phyloP scores from a whole-genome alignment of 257 asterid genomes.

The Scutellaria baicalensis region DNA sequence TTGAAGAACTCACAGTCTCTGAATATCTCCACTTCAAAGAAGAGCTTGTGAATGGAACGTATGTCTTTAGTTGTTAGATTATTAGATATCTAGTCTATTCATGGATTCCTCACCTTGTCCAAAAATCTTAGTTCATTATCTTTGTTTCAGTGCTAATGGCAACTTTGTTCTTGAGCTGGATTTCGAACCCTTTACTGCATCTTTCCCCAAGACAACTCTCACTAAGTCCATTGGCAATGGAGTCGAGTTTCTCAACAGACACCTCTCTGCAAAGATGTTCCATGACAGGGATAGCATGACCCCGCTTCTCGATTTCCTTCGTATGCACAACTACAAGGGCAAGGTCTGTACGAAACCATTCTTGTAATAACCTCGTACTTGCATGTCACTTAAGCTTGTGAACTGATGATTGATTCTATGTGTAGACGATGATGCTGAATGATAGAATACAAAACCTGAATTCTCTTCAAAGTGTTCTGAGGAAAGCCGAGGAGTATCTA shows the following conservation, averaged over 20 bases:
- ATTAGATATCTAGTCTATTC: background rate
- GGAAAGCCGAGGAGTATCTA: conserved; percentile 93
- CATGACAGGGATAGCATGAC: conserved; percentile 92
- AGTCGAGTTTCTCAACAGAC: conserved; percentile 93
- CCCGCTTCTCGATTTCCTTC: conserved; percentile 87
- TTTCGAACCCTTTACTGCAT: conserved; percentile 85
- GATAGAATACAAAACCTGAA: conserved; percentile 55
- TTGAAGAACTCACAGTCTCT: conserved; percentile 80
- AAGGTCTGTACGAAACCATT: conserved; percentile 33
- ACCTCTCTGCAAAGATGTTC: conserved; percentile 95
- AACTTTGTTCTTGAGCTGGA: conserved; percentile 94
- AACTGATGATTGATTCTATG: background rate
- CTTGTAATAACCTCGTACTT: background rate
- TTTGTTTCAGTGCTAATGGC: conserved; percentile 49
- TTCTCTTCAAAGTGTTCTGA: conserved; percentile 59
- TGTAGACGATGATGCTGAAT: conserved; percentile 80
- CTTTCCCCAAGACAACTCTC: conserved; percentile 87
- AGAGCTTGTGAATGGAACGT: conserved; percentile 83
- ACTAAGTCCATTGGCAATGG: conserved; percentile 97
- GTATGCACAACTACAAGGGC: conserved; percentile 71
- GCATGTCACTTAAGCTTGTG: too few species aligned
- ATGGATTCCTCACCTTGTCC: background rate
- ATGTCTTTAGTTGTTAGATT: conserved; percentile 5
- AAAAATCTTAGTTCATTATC: background rate
- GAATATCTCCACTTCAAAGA: conserved; percentile 84